Evolutionary conservation across 75 land plant genomes (phyloP).

Genomic region (Sequoiadendron giganteum): DNA sequence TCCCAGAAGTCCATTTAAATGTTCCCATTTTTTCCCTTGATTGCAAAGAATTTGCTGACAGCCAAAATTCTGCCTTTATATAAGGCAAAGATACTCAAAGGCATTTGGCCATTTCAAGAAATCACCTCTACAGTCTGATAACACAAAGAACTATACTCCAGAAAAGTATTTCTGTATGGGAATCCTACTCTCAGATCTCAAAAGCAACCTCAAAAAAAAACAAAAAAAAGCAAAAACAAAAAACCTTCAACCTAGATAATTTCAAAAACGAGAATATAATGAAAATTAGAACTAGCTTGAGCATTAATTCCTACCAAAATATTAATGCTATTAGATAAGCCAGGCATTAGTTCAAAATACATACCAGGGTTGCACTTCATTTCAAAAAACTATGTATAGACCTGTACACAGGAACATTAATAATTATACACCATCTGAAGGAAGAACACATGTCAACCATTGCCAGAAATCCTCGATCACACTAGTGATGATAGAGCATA

Average conservation of each 20-base stretch:
- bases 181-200: not conserved
- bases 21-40: not conserved
- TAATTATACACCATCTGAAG: not conserved
- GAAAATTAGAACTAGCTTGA: not conserved
- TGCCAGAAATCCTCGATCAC: not conserved
- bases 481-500: not conserved
- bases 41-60: not conserved
- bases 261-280: not conserved
- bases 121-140: not conserved
- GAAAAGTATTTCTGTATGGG: not conserved
- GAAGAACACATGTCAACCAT: not conserved
- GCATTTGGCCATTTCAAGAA: not conserved
- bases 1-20: not conserved
- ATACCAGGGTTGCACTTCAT: not conserved
- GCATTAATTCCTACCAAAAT: not conserved
- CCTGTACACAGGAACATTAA: not conserved
- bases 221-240: not conserved
- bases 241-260: not conserved
- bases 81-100: not conserved
- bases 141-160: not conserved
- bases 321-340: slow-evolving; percentile 2
- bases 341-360: slow-evolving; percentile 10
- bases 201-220: not conserved
- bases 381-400: not conserved
- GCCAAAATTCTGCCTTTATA: not conserved